Percentiles rank a stretch among this genome's conserved stretches.
Conservation (phyloP, 805 yeast genomes). For the Wickerhamiella qilinensis region DNA sequence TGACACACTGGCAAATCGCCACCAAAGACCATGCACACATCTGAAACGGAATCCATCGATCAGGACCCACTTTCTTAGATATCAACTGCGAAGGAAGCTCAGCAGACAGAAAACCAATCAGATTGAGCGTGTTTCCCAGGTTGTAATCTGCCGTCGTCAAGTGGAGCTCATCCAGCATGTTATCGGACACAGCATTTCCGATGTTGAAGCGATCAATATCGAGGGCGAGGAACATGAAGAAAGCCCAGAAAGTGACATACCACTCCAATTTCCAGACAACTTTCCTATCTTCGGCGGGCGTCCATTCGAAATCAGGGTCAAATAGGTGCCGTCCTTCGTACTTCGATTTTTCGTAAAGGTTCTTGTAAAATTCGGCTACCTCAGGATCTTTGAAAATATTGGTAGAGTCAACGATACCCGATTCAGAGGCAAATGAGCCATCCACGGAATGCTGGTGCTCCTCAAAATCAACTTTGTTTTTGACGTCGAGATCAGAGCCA, state of each 20-base stretch:
- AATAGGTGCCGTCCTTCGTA: slow-evolving; percentile 39
- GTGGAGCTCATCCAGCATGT: slow-evolving; percentile 5
- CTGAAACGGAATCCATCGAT: slow-evolving; percentile 45
- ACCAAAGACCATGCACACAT: slow-evolving; percentile 41
- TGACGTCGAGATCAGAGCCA: no score
- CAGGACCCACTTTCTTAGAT: slow-evolving; percentile 46
- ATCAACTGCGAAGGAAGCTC: slow-evolving; percentile 54
- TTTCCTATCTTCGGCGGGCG: slow-evolving; percentile 17
- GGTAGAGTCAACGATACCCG: no score
- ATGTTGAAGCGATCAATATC: slow-evolving; percentile 41
- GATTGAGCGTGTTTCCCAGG: slow-evolving; percentile 34
- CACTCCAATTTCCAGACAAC: slow-evolving; percentile 35
- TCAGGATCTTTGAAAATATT: slow-evolving; percentile 31
- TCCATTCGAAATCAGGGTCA: slow-evolving; percentile 13
- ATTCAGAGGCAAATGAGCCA: no score
- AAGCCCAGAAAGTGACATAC: slow-evolving; percentile 38
- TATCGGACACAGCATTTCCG: slow-evolving; percentile 27
- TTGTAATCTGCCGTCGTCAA: slow-evolving; percentile 27
- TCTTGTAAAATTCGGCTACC: slow-evolving; percentile 30
- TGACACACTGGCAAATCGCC: slow-evolving; percentile 33
- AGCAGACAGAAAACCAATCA: slow-evolving; percentile 34
- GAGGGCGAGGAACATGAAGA: slow-evolving; percentile 38
- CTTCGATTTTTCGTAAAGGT: slow-evolving; percentile 6
- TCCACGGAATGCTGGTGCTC: no score
- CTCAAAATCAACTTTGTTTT: no score